These are phyloP conservation scores for Sinapis alba DNA, from an alignment of 441 rosid species.

Conservation along the genomic window DNA sequence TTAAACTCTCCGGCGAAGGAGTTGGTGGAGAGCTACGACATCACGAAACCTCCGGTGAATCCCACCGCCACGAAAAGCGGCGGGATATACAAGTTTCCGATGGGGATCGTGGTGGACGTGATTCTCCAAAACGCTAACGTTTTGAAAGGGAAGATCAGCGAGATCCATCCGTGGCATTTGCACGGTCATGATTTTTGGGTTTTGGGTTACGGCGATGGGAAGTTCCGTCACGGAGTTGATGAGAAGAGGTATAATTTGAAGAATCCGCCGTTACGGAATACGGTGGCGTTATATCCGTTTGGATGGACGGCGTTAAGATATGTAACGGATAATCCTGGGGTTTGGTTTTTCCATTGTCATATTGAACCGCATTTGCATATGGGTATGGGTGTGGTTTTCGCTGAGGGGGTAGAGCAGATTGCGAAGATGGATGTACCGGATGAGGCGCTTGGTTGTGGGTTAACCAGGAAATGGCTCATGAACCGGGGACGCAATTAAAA, in stretches of 20 bases:
- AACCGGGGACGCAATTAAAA: conserved; percentile 1
- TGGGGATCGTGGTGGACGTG: conserved; percentile 60
- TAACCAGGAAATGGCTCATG: conserved; percentile 39
- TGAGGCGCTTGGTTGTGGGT: conserved; percentile 66
- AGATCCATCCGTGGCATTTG: conserved; percentile 83
- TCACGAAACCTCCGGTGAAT: conserved; percentile 52
- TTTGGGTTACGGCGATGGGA: conserved; percentile 74
- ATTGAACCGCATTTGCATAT: conserved; percentile 86
- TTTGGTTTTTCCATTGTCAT: conserved; percentile 93
- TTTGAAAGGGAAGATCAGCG: conserved; percentile 44
- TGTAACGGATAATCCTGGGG: conserved; percentile 89
- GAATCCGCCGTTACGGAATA: conserved; percentile 75
- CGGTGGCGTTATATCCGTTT: conserved; percentile 61
- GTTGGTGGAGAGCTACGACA: conserved; percentile 43
- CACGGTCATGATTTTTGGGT: conserved; percentile 93
- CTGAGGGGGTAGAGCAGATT: conserved; percentile 52
- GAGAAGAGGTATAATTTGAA: conserved; percentile 54
- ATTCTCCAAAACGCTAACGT: conserved; percentile 74
- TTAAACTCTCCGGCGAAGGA: conserved; percentile 44
- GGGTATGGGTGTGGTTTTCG: conserved; percentile 93
- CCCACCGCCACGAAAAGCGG: conserved; percentile 49
- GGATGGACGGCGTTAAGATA: conserved; percentile 90
- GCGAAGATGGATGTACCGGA: conserved; percentile 49
- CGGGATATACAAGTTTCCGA: conserved; percentile 50
- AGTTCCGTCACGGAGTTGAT: conserved; percentile 36